Evolutionary conservation across 2,329 filamentous ascomycete species (phyloP).

Genomic region (Nemania abortiva): DNA sequence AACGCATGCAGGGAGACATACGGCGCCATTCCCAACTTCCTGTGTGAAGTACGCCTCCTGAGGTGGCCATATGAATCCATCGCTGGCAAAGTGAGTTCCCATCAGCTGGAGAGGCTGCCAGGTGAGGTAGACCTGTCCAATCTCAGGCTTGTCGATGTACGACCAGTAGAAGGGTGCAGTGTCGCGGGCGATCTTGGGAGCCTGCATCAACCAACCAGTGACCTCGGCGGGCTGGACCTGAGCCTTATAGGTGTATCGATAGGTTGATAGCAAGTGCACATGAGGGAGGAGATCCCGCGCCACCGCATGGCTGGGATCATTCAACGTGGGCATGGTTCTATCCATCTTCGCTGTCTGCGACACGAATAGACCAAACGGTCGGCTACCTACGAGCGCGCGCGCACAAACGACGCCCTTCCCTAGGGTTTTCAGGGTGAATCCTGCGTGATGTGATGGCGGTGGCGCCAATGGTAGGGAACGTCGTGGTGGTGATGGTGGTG

Average conservation of each 20-base stretch:
- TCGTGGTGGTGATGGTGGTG: conserved; percentile 22
- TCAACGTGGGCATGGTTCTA: conserved; percentile 51
- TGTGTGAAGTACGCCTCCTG: conserved; percentile 82
- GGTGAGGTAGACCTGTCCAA: conserved; percentile 84
- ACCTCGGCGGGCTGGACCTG: conserved; percentile 80
- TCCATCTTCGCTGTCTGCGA: conserved; percentile 23
- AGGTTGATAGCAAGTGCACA: conserved; percentile 88
- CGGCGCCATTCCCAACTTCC: conserved; percentile 73
- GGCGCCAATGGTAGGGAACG: conserved; percentile 18
- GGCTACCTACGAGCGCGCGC: background rate
- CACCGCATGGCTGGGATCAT: conserved; percentile 62
- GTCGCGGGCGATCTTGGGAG: conserved; percentile 87
- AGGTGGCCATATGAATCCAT: conserved; percentile 92
- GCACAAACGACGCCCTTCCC: background rate
- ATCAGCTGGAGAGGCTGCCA: conserved; percentile 86
- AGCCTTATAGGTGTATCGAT: conserved; percentile 80
- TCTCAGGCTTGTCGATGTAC: conserved; percentile 83
- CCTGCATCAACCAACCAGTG: conserved; percentile 84
- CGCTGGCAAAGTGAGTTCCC: conserved; percentile 82
- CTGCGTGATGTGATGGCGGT: conserved; percentile 8
- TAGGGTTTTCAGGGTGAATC: background rate
- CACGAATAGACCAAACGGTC: conserved; percentile 1
- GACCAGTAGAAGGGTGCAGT: conserved; percentile 92
- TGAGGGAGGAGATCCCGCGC: conserved; percentile 75
- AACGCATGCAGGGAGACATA: conserved; percentile 52